Evolutionary conservation across 805 yeast species (phyloP), one percentile per base, ranked within the genome.

Genomic region (Saturnispora quitensis): DNA sequence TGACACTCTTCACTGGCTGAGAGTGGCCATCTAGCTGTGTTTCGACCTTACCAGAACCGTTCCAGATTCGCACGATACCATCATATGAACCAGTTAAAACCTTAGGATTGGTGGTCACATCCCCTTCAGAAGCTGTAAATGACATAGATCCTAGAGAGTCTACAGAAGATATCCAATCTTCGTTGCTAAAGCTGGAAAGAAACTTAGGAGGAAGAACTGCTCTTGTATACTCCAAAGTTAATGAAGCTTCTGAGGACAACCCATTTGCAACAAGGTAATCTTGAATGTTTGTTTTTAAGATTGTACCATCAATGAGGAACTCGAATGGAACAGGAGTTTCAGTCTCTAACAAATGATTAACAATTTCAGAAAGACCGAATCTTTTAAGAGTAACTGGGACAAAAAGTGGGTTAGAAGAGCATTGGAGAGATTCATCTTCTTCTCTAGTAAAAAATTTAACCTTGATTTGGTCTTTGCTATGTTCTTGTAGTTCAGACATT

Each of bases 191-290:
- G 44, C 95, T 83, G 3, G 95, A 89, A 56, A 89, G 72, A 62
- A 80, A 90, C 25, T 91, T 82, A n/a, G 99, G 99, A 18, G 99
- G 99, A 48, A 91, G 76, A 38, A 89, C 84, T 1, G 97, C 89
- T 58, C 96, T 77, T 12, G 96, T 88, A 71, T 93, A 93, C 64
- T 93, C 99, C 45, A 93, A 71, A 28, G 81, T 81, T 55, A 93
- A 66, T 50, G 83, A 79, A 1, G 86, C 78, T 74, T 93, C 99
- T 27, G 82, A 76, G 2, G 96, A 87, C 40, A 90, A 72, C 7
- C 90, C 98, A 56, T 87, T 78, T 48, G 77, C 70, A 15, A 80
- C 74, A 60, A 93, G 72, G 67, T 91, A 91, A 13, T 86, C 91
- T 46, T 87, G 84, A 50, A 93, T 72, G 1, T 95, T 81, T 1